Evolutionary conservation across 2,329 filamentous ascomycete genomes (phyloP), one percentile per base, ranked within the genome.

Genomic region (Atkinsonella hypoxylon): DNA sequence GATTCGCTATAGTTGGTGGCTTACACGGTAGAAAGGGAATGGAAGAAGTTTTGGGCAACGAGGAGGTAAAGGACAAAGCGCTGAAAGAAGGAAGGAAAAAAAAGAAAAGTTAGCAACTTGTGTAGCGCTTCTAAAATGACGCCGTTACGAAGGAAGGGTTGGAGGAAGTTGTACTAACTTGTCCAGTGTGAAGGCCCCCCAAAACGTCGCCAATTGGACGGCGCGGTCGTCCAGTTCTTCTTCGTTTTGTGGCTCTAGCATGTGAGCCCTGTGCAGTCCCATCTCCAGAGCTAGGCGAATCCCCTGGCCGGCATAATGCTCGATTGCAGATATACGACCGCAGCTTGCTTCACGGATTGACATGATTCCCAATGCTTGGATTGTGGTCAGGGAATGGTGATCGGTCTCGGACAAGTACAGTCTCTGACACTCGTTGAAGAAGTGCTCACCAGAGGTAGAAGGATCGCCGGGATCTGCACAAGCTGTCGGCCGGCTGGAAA

Each of bases 361-460:
- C 82, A 89, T 85, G 58, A 89, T 77, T 5, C 83, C 83, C 17
- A 89, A 68, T 1, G 84, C 84, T 67, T 89, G 84, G 45, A 86
- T 81, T 2, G 82, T 87, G 2, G 83, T 85, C 20, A 88, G 66
- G 6, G 64, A 76, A 53, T 85, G 77, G 47, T 78, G 77, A 53
- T 85, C 69, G 2, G 68, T 61, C 55, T 80, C 75, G 50, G 76
- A 67, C 50, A 76, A 69, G 32, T 85, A 71, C 0, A 87, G 68
- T 11, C 80, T 70, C 54, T 77, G 73, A 11, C 79, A 76, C 62
- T 89, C 84, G 45, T 77, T 77, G 63, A 87, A 89, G 64, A 87
- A 89, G 61, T 85, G 78, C 54, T 87, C 81, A 5, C 85, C 84
- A 1, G 83, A 81, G 0, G 81, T 81, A 51, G 75, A 74, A 3